Base-by-base conservation (phyloP, 75 land plant species). In the Gnetum montanum region DNA sequence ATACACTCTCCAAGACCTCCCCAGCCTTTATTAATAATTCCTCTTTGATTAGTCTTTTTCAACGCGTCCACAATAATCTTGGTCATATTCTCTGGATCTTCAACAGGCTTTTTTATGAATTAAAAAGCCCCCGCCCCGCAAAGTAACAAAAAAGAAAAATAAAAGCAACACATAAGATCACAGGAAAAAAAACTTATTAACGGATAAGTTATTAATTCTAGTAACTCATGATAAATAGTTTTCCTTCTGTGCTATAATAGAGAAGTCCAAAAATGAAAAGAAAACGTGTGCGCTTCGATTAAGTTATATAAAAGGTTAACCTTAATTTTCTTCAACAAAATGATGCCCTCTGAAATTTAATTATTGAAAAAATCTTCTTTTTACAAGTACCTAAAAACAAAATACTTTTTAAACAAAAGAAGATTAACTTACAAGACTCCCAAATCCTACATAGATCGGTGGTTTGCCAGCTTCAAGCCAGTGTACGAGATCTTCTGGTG, bases 11-110 rank as follows among this genome's bases (percentile, higher is more conserved):
- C 98, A 72, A 93, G 82, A 36, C 96, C 98, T 67, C 98, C 98
- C 98, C 98, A 93, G 31, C 98, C 98, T 70, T 83, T 89, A 73
- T 78, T 78, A 56, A 93, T 93, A 28, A 93, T 89, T 30, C 98
- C 98, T 63, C 98, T 74, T 60, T 93, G 98, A 50, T 65, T 68
- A 55, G 98, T 93, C 19, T 26, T 53, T 68, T 75, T 77, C 34
- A 93, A 44, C 34, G 98, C 98, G 16, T 93, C 60, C 33, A 93
- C 73, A 44, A 93, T 93, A 34, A 75, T 89, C 34, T 82, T 61
- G 27, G 98, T 93, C 96, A 93, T 93, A 38, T 82, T 84, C 44
- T 80, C 62, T 51, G 98, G 96, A 54, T 93, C 90, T 80, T 89
- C 84, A 52, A 89, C 91, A 71, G 98, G 98, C 98, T 93, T 43